Evolutionary conservation across 306 rosid genomes (phyloP).

Genomic region (Fagus sylvatica): DNA sequence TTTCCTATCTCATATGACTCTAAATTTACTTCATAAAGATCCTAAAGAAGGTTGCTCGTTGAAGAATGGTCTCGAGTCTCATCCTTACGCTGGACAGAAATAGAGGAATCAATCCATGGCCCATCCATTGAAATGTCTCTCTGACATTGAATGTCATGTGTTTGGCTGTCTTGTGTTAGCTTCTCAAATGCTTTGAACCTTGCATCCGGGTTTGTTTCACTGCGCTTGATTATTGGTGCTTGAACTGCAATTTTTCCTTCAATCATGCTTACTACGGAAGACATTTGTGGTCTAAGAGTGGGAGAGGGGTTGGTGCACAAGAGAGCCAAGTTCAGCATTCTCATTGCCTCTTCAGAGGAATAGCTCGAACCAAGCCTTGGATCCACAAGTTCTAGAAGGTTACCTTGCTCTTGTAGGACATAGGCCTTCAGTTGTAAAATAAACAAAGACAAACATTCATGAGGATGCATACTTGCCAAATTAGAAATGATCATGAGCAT

Average conservation of each 20-base stretch:
- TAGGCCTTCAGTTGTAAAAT: conserved; percentile 54
- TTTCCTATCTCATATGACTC: not conserved
- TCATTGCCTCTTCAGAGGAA: conserved; percentile 59
- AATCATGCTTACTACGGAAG: conserved; percentile 84
- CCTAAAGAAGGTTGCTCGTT: conserved; percentile 34
- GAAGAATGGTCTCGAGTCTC: conserved; percentile 30
- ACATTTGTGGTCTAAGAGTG: conserved; percentile 84
- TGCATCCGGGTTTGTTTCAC: conserved; percentile 31
- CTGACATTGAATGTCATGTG: conserved; percentile 35
- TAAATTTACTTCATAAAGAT: conserved; percentile 5
- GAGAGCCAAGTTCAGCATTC: conserved; percentile 73
- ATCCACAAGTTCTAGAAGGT: conserved; percentile 75
- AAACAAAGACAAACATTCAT: not conserved
- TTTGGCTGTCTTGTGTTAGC: conserved; percentile 58
- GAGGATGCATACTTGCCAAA: not conserved
- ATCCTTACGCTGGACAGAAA: conserved; percentile 40
- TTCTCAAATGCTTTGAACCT: conserved; percentile 70
- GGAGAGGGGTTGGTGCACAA: conserved; percentile 90
- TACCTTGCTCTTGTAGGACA: conserved; percentile 92
- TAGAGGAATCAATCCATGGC: conserved; percentile 63
- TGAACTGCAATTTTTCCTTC: conserved; percentile 67
- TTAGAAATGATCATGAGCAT: too few relatives aligned
- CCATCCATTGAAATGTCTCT: conserved; percentile 49
- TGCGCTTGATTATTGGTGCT: conserved; percentile 49
- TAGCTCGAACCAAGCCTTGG: conserved; percentile 59